phyloP scores from a whole-genome alignment of 495 filamentous ascomycete species.

The Xylaria flabelliformis region DNA sequence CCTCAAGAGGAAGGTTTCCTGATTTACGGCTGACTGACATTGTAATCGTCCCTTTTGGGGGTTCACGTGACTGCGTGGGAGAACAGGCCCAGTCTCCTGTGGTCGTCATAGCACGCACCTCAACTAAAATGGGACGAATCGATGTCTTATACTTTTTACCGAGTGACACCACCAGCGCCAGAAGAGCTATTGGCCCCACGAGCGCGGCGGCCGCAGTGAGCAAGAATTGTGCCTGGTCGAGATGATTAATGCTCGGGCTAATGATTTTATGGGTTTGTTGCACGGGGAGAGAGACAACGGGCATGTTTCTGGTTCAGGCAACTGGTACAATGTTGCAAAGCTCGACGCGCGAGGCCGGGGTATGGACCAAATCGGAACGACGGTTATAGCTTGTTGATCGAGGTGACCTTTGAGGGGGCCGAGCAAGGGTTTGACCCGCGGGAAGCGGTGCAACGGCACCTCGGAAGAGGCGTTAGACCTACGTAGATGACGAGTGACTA shows the following conservation, averaged over 20 bases:
- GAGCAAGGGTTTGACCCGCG: conserved; percentile 9
- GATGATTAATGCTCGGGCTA: conserved; percentile 38
- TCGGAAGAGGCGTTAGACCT: conserved; percentile 21
- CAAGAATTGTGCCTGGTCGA: conserved; percentile 35
- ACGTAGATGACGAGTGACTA: conserved; percentile 12
- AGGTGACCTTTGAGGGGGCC: conserved; percentile 23
- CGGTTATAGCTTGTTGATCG: conserved; percentile 39
- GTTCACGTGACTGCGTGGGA: conserved; percentile 38
- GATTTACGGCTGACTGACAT: conserved; percentile 39
- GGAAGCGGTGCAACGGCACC: conserved; percentile 23
- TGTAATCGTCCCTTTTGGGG: conserved; percentile 26
- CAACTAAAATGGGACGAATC: conserved; percentile 18
- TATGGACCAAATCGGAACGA: conserved; percentile 32
- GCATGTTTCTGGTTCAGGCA: conserved; percentile 50
- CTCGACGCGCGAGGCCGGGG: conserved; percentile 39
- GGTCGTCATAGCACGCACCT: conserved; percentile 18
- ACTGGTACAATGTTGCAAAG: conserved; percentile 35
- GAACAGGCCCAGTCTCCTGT: conserved; percentile 25
- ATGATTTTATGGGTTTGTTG: conserved; percentile 44
- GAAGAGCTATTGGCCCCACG: conserved; percentile 34
- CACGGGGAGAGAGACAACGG: conserved; percentile 46
- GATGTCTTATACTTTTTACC: conserved; percentile 37
- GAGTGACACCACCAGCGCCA: conserved; percentile 34
- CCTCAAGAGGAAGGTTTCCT: conserved; percentile 21
- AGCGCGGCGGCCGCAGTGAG: conserved; percentile 39